A percentile compares a stretch with the other conserved stretches of the same genome.
phyloP scores from a whole-genome alignment of 1,139 yeast genomes.

The Meyerozyma smithsonii region DNA sequence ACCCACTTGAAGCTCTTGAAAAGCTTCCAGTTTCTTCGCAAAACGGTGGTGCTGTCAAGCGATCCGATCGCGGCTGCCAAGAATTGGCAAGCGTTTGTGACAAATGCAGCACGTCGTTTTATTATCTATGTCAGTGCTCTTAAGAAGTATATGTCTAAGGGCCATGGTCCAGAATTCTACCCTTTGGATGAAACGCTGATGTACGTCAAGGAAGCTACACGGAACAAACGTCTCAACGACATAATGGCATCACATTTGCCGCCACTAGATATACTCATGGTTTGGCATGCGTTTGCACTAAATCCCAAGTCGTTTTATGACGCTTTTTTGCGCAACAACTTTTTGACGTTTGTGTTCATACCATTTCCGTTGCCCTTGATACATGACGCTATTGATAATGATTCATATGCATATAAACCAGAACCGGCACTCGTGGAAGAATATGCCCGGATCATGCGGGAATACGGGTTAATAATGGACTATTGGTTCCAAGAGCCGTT shows the following conservation, averaged over 20 bases:
- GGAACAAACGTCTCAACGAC: slow-evolving; percentile 2
- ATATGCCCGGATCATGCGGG: neutral
- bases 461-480: neutral
- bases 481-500: slow-evolving; percentile 4
- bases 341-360: slow-evolving; percentile 17
- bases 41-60: slow-evolving; percentile 8
- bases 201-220: slow-evolving; percentile 5
- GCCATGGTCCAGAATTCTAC: slow-evolving; percentile 1
- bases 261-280: slow-evolving; percentile 35
- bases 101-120: slow-evolving; percentile 28
- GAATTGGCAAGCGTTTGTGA: slow-evolving; percentile 27
- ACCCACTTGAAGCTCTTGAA: slow-evolving; percentile 30
- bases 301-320: slow-evolving; percentile 27
- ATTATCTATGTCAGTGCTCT: slow-evolving; percentile 22
- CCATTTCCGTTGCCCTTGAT: slow-evolving; percentile 25
- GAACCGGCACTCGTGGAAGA: neutral
- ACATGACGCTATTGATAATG: slow-evolving; percentile 17
- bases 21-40: slow-evolving; percentile 22
- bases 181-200: slow-evolving; percentile 6
- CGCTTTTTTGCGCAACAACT: slow-evolving; percentile 20
- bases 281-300: slow-evolving; percentile 35
- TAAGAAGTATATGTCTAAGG: slow-evolving; percentile 3
- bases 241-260: slow-evolving; percentile 16
- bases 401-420: slow-evolving; percentile 17
- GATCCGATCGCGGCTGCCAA: slow-evolving; percentile 7